Percentiles rank a stretch among this genome's conserved stretches.
phyloP scores from a whole-genome alignment of 75 land plant genomes.

The Sequoiadendron giganteum region DNA sequence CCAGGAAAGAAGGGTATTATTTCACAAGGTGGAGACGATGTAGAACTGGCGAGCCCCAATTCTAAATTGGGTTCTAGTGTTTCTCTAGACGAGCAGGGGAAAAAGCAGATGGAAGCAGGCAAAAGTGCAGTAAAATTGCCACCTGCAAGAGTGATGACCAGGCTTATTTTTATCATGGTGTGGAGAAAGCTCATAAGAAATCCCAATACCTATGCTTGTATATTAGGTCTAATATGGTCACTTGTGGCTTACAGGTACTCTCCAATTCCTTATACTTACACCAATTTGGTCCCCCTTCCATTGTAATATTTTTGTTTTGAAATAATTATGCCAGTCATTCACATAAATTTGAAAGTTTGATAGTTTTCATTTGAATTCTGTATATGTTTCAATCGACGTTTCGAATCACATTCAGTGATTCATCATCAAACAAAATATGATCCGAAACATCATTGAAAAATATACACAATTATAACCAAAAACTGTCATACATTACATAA shows the following conservation, averaged over 20 bases:
- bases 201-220: conserved; percentile 71
- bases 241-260: conserved; percentile 60
- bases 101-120: background rate
- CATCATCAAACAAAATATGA: too few species aligned
- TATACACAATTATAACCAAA: too few species aligned
- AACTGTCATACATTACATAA: too few species aligned
- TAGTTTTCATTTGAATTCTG: too few species aligned
- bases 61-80: background rate
- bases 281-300: too few species aligned
- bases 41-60: background rate
- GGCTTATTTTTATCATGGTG: conserved; percentile 67
- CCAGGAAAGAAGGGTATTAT: background rate
- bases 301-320: too few species aligned
- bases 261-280: background rate
- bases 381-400: too few species aligned
- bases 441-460: too few species aligned
- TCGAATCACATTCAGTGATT: too few species aligned
- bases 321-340: too few species aligned
- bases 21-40: background rate
- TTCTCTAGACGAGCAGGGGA: background rate
- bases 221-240: conserved; percentile 63
- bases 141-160: conserved; percentile 69
- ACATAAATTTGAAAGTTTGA: too few species aligned
- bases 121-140: conserved; percentile 37
- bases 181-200: conserved; percentile 77